Evolutionary conservation across 257 asterid species (phyloP).

Genomic region (Nyctanthes arbortristis): DNA sequence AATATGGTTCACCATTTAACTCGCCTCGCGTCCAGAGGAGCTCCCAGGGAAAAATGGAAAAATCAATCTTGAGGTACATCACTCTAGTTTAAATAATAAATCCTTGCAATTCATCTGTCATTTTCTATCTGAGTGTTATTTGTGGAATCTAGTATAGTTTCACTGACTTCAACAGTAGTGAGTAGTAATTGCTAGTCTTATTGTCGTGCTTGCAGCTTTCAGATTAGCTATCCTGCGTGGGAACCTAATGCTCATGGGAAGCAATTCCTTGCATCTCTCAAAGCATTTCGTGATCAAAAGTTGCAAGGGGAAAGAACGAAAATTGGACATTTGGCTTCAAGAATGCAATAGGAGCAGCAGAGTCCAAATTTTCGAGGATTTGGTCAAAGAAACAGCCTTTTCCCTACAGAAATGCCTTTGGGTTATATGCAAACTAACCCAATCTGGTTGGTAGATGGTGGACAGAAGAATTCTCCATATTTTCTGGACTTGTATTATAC

Average conservation of each 20-base stretch:
- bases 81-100: not conserved
- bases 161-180: not conserved
- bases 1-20: slow-evolving; percentile 76
- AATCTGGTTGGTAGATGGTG: slow-evolving; percentile 64
- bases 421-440: slow-evolving; percentile 38
- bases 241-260: slow-evolving; percentile 73
- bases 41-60: slow-evolving; percentile 98
- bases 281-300: slow-evolving; percentile 69
- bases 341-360: slow-evolving; percentile 44
- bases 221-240: slow-evolving; percentile 74
- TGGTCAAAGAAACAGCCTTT: slow-evolving; percentile 38
- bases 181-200: not conserved
- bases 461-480: slow-evolving; percentile 64
- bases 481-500: slow-evolving; percentile 87
- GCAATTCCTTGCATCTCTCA: slow-evolving; percentile 62
- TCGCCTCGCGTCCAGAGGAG: slow-evolving; percentile 62
- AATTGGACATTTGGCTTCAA: slow-evolving; percentile 34
- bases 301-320: slow-evolving; percentile 40
- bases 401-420: slow-evolving; percentile 40
- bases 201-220: slow-evolving; percentile 61
- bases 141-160: not conserved
- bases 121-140: not conserved
- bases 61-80: slow-evolving; percentile 81
- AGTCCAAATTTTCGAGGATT: slow-evolving; percentile 40
- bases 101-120: not conserved